A percentile compares a stretch with the other conserved stretches of the same genome.
These are phyloP conservation scores for Chromera velia DNA, from an alignment of 73 alveolate species.

Conservation along the genomic window DNA sequence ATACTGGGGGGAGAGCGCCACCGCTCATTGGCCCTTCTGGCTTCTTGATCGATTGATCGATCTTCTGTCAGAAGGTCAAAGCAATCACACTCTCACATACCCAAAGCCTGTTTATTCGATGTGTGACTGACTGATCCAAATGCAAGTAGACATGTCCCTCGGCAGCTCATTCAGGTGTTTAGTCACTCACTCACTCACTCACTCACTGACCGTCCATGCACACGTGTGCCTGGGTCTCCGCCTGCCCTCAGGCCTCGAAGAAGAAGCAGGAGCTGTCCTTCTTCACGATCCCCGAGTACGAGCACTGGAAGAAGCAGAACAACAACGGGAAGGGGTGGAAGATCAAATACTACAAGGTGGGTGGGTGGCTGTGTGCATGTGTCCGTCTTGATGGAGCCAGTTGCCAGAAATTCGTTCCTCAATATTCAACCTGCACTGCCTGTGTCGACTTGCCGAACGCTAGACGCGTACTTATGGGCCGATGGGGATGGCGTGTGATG, in stretches of 20 bases:
- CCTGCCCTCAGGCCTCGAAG: conserved; percentile 13
- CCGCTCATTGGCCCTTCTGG: not conserved
- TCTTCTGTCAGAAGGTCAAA: conserved; percentile 58
- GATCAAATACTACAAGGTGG: conserved; percentile 98
- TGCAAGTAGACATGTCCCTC: not conserved
- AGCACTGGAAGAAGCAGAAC: conserved; percentile 57
- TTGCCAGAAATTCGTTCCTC: too few relatives aligned
- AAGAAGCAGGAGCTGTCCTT: conserved; percentile 52
- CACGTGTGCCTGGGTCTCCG: too few relatives aligned
- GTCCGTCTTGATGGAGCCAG: too few relatives aligned
- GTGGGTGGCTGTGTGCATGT: too few relatives aligned
- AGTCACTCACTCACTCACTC: too few relatives aligned
- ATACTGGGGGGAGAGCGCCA: not conserved
- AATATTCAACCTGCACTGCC: too few relatives aligned
- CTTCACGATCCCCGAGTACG: conserved; percentile 91
- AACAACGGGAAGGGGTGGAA: conserved; percentile 65
- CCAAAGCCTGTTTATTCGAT: not conserved
- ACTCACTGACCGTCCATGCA: too few relatives aligned
- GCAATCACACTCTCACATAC: conserved; percentile 25
- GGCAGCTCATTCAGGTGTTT: too few relatives aligned
- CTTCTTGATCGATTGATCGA: not conserved
- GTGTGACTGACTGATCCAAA: not conserved
- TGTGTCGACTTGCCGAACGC: too few relatives aligned
- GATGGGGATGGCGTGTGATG: too few relatives aligned
- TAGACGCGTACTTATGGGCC: too few relatives aligned